Conservation (phyloP, 352 stramenopile species). For the Phytophthora cajani region DNA sequence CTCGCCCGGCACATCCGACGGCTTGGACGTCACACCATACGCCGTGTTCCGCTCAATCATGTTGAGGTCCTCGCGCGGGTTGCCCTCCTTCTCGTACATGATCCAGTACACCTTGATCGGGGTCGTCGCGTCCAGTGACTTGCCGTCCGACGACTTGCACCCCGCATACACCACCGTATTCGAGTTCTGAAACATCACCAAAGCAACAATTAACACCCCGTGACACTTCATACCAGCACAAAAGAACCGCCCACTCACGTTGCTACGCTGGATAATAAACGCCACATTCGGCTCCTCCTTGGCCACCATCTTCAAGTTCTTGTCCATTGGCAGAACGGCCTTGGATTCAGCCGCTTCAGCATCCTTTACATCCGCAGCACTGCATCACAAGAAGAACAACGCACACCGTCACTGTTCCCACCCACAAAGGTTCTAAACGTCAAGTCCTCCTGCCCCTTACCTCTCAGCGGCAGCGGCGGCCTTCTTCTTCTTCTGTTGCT, state of each 20-base stretch:
- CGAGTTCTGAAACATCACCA: slow-evolving; percentile 56
- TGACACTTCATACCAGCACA: neutral
- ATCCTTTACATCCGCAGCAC: slow-evolving; percentile 14
- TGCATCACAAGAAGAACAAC: neutral
- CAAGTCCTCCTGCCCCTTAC: slow-evolving; percentile 10
- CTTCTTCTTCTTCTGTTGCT: slow-evolving; percentile 45
- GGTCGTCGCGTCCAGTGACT: slow-evolving; percentile 58
- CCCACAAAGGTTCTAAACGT: neutral
- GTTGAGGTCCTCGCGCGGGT: slow-evolving; percentile 79
- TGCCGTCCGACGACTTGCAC: slow-evolving; percentile 44
- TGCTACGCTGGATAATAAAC: slow-evolving; percentile 90
- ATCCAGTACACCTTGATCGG: slow-evolving; percentile 87
- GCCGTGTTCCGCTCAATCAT: slow-evolving; percentile 88
- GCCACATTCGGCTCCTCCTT: slow-evolving; percentile 79
- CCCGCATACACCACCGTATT: slow-evolving; percentile 88
- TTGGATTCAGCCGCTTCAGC: slow-evolving; percentile 20
- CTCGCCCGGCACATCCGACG: slow-evolving; percentile 47
- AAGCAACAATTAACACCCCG: neutral
- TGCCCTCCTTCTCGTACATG: slow-evolving; percentile 85
- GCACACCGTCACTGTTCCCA: neutral
- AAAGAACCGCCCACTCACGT: slow-evolving; percentile 41
- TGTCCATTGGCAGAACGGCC: slow-evolving; percentile 62
- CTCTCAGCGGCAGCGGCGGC: neutral
- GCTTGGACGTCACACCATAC: slow-evolving; percentile 66
- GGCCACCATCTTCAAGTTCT: slow-evolving; percentile 67